Percentiles rank a stretch among this genome's conserved stretches.
Conservation (phyloP, 78 protist species). For the Cavenderia fasciculata region DNA sequence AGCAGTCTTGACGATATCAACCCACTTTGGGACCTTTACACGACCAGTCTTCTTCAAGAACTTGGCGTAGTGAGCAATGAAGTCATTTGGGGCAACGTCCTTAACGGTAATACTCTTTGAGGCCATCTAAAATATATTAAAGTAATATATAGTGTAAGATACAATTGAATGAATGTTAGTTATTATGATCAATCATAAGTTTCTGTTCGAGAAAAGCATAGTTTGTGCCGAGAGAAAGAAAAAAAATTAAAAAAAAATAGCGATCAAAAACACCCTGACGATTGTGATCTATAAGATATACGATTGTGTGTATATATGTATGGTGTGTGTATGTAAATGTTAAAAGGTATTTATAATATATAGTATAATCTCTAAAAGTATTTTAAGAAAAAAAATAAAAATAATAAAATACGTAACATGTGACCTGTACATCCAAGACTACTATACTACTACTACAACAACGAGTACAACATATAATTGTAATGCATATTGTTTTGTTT, state of each 20-base stretch:
- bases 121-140: slow-evolving; percentile 43
- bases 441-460: no score
- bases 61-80: slow-evolving; percentile 93
- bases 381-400: no score
- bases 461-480: no score
- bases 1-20: slow-evolving; percentile 96
- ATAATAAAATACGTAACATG: no score
- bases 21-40: slow-evolving; percentile 94
- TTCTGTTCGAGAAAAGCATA: neutral
- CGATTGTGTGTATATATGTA: no score
- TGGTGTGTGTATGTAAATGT: no score
- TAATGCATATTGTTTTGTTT: no score
- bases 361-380: no score
- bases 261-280: neutral
- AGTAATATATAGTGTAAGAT: no score
- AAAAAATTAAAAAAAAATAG: neutral
- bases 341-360: no score
- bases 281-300: neutral
- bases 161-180: no score
- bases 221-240: neutral
- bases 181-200: neutral
- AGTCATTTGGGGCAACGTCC: slow-evolving; percentile 94
- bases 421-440: no score
- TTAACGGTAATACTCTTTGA: slow-evolving; percentile 86
- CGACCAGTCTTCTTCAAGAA: slow-evolving; percentile 93